These are phyloP conservation scores for Nannochloropsis salina DNA, from an alignment of 108 stramenopile genomes.

Conservation along the genomic window DNA sequence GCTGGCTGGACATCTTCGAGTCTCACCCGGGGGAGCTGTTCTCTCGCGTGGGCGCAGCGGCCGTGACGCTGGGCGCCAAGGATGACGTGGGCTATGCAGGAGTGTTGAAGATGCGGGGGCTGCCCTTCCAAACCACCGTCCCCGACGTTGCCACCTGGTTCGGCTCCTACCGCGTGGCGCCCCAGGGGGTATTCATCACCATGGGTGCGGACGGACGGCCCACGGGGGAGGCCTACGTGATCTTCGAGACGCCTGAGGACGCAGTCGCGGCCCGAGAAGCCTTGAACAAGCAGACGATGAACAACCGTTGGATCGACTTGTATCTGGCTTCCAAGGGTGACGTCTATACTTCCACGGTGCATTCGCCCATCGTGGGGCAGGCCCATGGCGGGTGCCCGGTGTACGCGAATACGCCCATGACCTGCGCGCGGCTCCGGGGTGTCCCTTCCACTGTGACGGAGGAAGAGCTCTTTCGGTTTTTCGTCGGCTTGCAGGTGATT, in stretches of 20 bases:
- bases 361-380: conserved; percentile 33
- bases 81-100: conserved; percentile 38
- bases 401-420: not conserved
- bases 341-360: conserved; percentile 39
- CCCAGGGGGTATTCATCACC: conserved; percentile 37
- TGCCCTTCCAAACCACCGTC: conserved; percentile 32
- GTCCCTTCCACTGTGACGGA: conserved; percentile 34
- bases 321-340: conserved; percentile 42
- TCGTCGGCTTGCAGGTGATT: conserved; percentile 39
- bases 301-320: conserved; percentile 43
- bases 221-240: conserved; percentile 43
- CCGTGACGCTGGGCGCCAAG: conserved; percentile 15
- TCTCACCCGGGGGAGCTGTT: conserved; percentile 36
- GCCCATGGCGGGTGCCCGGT: conserved; percentile 26
- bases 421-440: conserved; percentile 1
- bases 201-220: conserved; percentile 40
- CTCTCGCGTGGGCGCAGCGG: not conserved
- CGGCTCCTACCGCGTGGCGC: conserved; percentile 23
- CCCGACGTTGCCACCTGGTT: conserved; percentile 23
- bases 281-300: conserved; percentile 46
- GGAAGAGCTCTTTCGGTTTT: conserved; percentile 42
- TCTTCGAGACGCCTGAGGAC: conserved; percentile 35
- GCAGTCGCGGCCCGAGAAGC: conserved; percentile 35
- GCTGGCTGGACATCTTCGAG: conserved; percentile 48
- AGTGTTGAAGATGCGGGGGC: conserved; percentile 40